Conservation (phyloP, 306 rosid genomes). For the Fragaria vesca region DNA sequence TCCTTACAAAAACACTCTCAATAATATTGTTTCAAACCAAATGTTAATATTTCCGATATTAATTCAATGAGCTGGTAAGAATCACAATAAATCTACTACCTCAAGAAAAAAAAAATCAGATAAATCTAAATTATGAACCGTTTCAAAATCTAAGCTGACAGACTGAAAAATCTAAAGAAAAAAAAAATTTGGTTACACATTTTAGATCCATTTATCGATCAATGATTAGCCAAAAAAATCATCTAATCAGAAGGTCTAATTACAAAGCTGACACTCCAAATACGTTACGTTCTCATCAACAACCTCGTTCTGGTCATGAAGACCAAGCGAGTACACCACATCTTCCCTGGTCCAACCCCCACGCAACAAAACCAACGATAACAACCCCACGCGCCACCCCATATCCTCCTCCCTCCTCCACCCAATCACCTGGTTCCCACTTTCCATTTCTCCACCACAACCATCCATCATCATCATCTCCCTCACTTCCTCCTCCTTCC, state of each 20-base stretch:
- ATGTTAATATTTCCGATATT: too few species aligned
- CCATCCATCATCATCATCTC: slow-evolving; percentile 75
- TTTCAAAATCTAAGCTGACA: background rate
- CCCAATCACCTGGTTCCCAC: background rate
- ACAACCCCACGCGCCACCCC: slow-evolving; percentile 41
- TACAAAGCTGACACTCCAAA: background rate
- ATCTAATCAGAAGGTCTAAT: background rate
- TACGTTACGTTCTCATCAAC: background rate
- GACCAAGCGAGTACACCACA: slow-evolving; percentile 64
- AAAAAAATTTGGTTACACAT: background rate
- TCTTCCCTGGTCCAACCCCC: slow-evolving; percentile 92
- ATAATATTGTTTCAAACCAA: too few species aligned
- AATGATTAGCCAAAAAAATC: background rate
- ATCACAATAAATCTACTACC: too few species aligned
- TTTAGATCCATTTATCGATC: background rate
- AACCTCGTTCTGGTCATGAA: slow-evolving; percentile 6
- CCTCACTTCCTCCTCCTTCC: slow-evolving; percentile 76
- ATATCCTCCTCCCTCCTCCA: slow-evolving; percentile 15
- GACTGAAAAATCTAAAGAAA: background rate
- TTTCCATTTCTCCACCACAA: slow-evolving; percentile 16
- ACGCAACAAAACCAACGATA: slow-evolving; percentile 50
- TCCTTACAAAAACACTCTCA: too few species aligned
- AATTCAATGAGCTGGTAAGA: too few species aligned
- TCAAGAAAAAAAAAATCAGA: too few species aligned
- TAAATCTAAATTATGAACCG: background rate